Evolutionary conservation across 1,284 basidiomycete genomes (phyloP), one percentile per base, ranked within the genome.

Genomic region (Microbotryum silenes-acaulis): DNA sequence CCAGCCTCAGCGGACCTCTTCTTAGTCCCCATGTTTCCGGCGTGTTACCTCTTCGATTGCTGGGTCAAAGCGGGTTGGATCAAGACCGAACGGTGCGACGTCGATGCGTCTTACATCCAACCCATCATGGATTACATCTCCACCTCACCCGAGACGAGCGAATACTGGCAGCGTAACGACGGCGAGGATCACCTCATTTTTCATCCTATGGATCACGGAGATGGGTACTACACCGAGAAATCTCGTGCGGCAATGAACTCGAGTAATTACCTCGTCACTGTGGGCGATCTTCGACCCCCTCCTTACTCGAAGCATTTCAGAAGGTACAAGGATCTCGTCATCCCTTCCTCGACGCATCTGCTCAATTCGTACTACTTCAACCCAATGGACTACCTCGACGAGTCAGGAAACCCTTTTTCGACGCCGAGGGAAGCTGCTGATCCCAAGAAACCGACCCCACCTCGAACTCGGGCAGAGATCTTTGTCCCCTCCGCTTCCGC

Each of bases 41-140:
- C 66, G n/a, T 66, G 64, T 51, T 61, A 61, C 57, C 56, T 62
- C 51, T 66, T 67, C 55, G 45, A 66, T 18, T 66, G 64, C 51
- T 66, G 65, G 65, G 65, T 64, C 55, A 58, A 58, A 25, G 62
- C 62, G 6, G 63, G 59, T 1, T 66, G 65, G 65, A 57, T 29
- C 18, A 64, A 64, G 55, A 57, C 54, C 7, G 54, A 54, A 16
- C 62, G 65, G 5, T 66, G 65, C 57, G 33, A 48, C n/a, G 65
- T 66, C 51, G 65, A 66, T 42, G 47, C 54, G 14, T 37, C 23
- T 12, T 66, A 66, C 50, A 59, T 65, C 48, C 59, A 59, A 42
- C 65, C 63, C 3, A 49, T 54, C 37, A 61, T 66, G 63, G 33
- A 42, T 10, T 56, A 57, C 50, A 27, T 66, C 6, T 48, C 52